Conservation (phyloP, 1,284 basidiomycete genomes). For the Flammula alnicola region DNA sequence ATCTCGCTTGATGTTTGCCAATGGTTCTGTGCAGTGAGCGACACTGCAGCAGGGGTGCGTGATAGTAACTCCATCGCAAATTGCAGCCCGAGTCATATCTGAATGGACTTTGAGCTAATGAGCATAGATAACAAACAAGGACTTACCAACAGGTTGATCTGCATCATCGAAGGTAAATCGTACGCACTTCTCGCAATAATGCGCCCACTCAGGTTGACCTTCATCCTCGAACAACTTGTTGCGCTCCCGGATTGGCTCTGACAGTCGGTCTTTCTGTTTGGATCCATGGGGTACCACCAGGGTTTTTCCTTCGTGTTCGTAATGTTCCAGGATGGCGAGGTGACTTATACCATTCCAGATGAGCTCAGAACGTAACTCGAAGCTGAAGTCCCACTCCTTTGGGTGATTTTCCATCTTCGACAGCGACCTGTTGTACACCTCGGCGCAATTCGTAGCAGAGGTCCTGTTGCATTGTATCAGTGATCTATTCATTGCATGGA, state of each 20-base stretch:
- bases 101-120: too few relatives aligned
- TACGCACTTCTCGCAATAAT: conserved; percentile 13
- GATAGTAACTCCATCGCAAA: conserved; percentile 23
- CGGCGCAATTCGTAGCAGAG: too few relatives aligned
- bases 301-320: not conserved
- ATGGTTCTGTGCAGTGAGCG: conserved; percentile 18
- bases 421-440: too few relatives aligned
- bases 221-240: conserved; percentile 9
- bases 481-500: too few relatives aligned
- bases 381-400: conserved; percentile 7
- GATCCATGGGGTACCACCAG: conserved; percentile 9
- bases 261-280: conserved; percentile 9
- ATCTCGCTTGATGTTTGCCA: conserved; percentile 19
- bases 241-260: not conserved
- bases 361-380: conserved; percentile 9
- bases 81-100: conserved; percentile 10
- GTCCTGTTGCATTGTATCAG: too few relatives aligned
- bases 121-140: too few relatives aligned
- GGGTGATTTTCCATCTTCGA: too few relatives aligned
- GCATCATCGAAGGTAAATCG: not conserved
- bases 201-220: conserved; percentile 16
- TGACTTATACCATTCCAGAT: conserved; percentile 12
- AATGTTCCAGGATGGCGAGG: conserved; percentile 15
- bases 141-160: conserved; percentile 1
- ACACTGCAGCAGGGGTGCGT: conserved; percentile 25